Conservation (phyloP, 352 stramenopile genomes). For the Elongisporangium anandrum region DNA sequence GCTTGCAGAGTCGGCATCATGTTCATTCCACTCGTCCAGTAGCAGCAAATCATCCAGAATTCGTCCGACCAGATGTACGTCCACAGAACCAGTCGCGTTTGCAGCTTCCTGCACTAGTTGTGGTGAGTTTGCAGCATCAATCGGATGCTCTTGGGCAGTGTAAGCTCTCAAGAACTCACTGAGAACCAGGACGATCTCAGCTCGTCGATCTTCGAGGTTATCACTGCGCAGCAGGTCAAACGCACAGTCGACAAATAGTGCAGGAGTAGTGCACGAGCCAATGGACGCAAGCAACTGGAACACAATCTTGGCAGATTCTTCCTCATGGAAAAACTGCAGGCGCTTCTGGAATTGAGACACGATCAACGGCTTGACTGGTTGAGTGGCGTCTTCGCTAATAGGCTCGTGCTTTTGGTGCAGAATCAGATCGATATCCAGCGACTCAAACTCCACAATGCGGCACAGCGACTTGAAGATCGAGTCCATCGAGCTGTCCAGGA, state of each 20-base stretch:
- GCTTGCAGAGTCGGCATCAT: constrained; percentile 5
- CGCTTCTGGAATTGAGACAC: constrained; percentile 81
- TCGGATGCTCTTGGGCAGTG: constrained; percentile 1
- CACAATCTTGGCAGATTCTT: constrained; percentile 45
- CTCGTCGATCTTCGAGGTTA: constrained; percentile 8
- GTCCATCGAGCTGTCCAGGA: constrained; percentile 48
- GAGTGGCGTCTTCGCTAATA: constrained; percentile 2
- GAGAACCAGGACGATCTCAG: constrained; percentile 54
- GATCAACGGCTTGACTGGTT: constrained; percentile 12
- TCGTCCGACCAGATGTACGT: constrained; percentile 64
- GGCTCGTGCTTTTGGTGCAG: constrained; percentile 35
- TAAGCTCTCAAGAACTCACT: constrained; percentile 54
- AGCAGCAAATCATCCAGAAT: constrained; percentile 71
- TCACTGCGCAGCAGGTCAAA: constrained; percentile 31
- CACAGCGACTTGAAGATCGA: constrained; percentile 42
- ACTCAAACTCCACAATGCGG: constrained; percentile 51
- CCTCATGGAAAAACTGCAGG: constrained; percentile 65
- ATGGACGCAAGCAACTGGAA: constrained; percentile 45
- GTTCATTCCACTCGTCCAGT: constrained; percentile 39
- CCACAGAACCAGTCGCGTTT: constrained; percentile 12
- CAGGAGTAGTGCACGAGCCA: constrained; percentile 40
- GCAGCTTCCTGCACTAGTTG: neutral
- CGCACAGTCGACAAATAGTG: constrained; percentile 61
- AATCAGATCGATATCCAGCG: constrained; percentile 72
- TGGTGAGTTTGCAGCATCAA: neutral